These are phyloP conservation scores for Arabis alpina DNA, from an alignment of 345 rosid genomes.

Conservation along the genomic window DNA sequence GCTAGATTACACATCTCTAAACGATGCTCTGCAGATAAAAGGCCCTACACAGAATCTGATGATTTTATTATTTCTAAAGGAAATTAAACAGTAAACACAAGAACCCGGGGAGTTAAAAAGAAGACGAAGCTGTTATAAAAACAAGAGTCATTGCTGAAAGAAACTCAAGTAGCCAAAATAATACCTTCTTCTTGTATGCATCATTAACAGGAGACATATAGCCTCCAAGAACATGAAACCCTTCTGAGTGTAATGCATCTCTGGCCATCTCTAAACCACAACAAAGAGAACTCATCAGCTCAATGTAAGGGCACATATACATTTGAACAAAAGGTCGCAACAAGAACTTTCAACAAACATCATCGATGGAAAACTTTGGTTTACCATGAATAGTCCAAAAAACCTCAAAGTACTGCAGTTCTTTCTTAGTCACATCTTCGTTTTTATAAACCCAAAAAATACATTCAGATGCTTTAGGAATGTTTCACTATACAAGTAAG, in stretches of 20 bases:
- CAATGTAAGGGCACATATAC: neutral
- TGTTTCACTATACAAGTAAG: neutral
- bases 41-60: conserved; percentile 57
- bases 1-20: conserved; percentile 70
- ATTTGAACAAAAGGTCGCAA: neutral
- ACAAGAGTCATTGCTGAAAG: neutral
- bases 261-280: conserved; percentile 73
- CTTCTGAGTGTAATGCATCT: conserved; percentile 67
- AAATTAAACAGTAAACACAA: conserved; percentile 8
- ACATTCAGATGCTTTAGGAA: conserved; percentile 4
- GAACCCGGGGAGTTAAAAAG: neutral
- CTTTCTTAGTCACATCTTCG: neutral
- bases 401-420: neutral
- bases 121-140: conserved; percentile 7
- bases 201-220: conserved; percentile 95
- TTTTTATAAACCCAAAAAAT: too few relatives aligned
- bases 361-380: conserved; percentile 1
- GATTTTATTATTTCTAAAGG: conserved; percentile 11
- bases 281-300: conserved; percentile 30
- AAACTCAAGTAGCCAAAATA: neutral
- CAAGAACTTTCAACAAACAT: neutral
- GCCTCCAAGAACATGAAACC: conserved; percentile 79
- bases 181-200: conserved; percentile 80
- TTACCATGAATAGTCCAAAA: conserved; percentile 1
- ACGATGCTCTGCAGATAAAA: conserved; percentile 74